These are phyloP conservation scores for Russula ochroleuca DNA, from an alignment of 768 basidiomycete species.

Conservation along the genomic window DNA sequence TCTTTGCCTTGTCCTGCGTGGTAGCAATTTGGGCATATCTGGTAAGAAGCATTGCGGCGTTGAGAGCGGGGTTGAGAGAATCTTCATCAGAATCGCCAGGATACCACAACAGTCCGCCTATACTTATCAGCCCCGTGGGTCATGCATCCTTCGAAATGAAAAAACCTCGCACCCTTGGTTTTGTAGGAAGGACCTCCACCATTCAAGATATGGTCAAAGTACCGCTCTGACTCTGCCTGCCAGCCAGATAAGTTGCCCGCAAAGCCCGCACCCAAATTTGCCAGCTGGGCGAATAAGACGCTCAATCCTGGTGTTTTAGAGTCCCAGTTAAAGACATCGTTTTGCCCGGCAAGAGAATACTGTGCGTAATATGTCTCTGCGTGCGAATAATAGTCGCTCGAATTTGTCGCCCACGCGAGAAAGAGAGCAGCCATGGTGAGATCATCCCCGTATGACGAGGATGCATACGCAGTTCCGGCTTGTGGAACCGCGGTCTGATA, in stretches of 20 bases:
- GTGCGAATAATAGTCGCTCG: conserved; percentile 53
- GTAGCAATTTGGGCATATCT: conserved; percentile 75
- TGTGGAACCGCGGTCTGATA: conserved; percentile 72
- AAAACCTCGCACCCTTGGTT: conserved; percentile 51
- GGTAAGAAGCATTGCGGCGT: conserved; percentile 76
- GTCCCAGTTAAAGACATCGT: conserved; percentile 86
- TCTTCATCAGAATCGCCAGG: conserved; percentile 78
- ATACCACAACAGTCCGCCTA: conserved; percentile 79
- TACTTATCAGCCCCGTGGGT: not conserved
- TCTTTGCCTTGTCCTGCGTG: conserved; percentile 47
- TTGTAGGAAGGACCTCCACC: conserved; percentile 49
- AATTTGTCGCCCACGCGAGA: conserved; percentile 66
- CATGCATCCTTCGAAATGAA: not conserved
- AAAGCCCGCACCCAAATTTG: conserved; percentile 50
- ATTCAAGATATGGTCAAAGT: conserved; percentile 69
- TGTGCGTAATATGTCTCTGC: conserved; percentile 58
- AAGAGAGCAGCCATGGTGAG: conserved; percentile 72
- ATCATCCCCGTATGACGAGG: conserved; percentile 70
- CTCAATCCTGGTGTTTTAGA: conserved; percentile 70
- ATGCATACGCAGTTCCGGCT: conserved; percentile 60
- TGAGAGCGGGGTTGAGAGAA: conserved; percentile 81
- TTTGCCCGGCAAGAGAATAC: conserved; percentile 49
- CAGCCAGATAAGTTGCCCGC: conserved; percentile 55
- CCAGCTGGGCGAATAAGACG: conserved; percentile 72
- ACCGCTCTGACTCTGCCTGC: conserved; percentile 65